Evolutionary conservation across 2,329 filamentous ascomycete genomes (phyloP), one percentile per base, ranked within the genome.

Genomic region (Zasmidium angulare): DNA sequence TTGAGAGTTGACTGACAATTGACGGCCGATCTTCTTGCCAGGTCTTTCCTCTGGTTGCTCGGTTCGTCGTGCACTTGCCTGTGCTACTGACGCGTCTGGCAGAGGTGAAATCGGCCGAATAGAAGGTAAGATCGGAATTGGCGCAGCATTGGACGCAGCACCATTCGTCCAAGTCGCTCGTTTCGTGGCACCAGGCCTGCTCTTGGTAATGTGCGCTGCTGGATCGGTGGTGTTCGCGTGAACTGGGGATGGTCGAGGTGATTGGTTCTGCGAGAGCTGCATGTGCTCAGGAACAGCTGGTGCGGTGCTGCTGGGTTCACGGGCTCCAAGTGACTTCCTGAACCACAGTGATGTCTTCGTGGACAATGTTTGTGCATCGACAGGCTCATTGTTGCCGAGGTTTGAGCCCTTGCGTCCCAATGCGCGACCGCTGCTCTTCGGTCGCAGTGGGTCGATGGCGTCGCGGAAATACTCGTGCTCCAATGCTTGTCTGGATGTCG

Each of bases 41-140:
- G 81, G 81, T 77, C 91, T 89, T 47, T 88, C 86, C 11, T 78
- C 76, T 22, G 7, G 76, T 29, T 66, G 57, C 48, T 71, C 77
- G 29, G 76, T 75, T 19, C 82, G 79, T 47, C 86, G 83, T 58
- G 85, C 87, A 70, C 86, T 93, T 54, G 90, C 93, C 76, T 96
- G 92, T 24, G 93, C 95, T 57, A 88, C 96, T 49, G 96, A 91
- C 53, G 91, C 85, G 75, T 97, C 93, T 4, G 93, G 95, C n/a
- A 98, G 76, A n/a, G 95, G 95, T 40, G 95, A 98, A 53, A 98
- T 93, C 12, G 95, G 93, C 64, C 89, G 86, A 69, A 98, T 96
- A 0, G 93, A 96, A 12, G 95, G 95, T 51, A 99, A 81, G 63
- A 99, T 99, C 9, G 91, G 91, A 85, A 99, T 99, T 3, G 95